Evolutionary conservation across 106 monocot species (phyloP).

Genomic region (Xerophyta viscosa): DNA sequence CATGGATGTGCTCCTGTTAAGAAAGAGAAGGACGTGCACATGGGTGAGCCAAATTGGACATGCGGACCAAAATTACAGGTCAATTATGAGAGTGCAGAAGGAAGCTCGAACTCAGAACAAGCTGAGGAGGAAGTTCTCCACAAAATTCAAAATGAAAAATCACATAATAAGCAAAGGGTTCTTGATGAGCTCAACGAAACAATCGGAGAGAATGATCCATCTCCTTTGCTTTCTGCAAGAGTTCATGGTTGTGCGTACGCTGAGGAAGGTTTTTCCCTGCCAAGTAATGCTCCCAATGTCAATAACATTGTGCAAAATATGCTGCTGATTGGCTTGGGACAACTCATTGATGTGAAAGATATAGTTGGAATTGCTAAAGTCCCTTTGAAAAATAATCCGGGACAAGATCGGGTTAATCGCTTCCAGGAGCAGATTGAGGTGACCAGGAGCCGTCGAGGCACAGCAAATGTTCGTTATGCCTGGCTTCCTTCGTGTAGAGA

Average conservation of each 20-base stretch:
- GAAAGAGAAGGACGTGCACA: slow-evolving; percentile 12
- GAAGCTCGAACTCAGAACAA: slow-evolving; percentile 61
- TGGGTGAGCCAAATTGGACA: slow-evolving; percentile 21
- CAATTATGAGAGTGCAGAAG: slow-evolving; percentile 27
- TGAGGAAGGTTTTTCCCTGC: slow-evolving; percentile 11
- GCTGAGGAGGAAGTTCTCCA: slow-evolving; percentile 14
- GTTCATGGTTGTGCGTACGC: background rate
- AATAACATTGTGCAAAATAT: slow-evolving; percentile 45
- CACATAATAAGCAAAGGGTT: background rate
- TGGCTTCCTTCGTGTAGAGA: slow-evolving; percentile 70
- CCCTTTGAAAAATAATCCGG: slow-evolving; percentile 27
- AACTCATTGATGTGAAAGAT: slow-evolving; percentile 43
- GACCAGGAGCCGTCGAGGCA: slow-evolving; percentile 38
- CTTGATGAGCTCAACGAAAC: slow-evolving; percentile 26
- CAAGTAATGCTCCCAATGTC: slow-evolving; percentile 8
- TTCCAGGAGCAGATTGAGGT: slow-evolving; percentile 58
- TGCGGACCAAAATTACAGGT: slow-evolving; percentile 14
- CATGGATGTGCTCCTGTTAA: slow-evolving; percentile 1
- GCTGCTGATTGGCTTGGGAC: slow-evolving; percentile 56
- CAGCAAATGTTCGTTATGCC: slow-evolving; percentile 84
- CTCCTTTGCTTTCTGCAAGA: slow-evolving; percentile 10
- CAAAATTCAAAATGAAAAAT: slow-evolving; percentile 16
- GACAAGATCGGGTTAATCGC: slow-evolving; percentile 35
- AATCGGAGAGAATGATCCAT: slow-evolving; percentile 67
- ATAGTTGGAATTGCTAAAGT: slow-evolving; percentile 54